Evolutionary conservation across 192 early-diverging fungal genomes (phyloP).

Genomic region (Coemansia furcata): DNA sequence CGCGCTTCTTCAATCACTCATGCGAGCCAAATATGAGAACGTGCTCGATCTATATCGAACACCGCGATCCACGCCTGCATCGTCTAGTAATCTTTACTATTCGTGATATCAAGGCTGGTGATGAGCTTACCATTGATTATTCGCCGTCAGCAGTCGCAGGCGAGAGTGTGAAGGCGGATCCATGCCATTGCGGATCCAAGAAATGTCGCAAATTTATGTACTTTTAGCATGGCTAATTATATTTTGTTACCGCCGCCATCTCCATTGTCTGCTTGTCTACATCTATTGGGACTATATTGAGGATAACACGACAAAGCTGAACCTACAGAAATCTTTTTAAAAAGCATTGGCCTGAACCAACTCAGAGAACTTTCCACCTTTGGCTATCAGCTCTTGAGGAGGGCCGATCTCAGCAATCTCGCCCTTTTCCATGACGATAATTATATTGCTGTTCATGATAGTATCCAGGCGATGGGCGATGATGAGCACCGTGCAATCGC

Average conservation of each 20-base stretch:
- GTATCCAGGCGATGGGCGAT: constrained; percentile 74
- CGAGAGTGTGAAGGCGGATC: constrained; percentile 4
- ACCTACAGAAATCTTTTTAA: not conserved
- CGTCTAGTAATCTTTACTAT: constrained; percentile 93
- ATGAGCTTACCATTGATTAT: constrained; percentile 97
- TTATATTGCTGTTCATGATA: constrained; percentile 57
- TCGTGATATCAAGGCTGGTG: constrained; percentile 66
- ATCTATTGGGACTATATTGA: not conserved
- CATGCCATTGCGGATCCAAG: constrained; percentile 24
- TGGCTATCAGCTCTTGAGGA: constrained; percentile 21
- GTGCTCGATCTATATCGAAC: constrained; percentile 57
- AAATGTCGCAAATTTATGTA: constrained; percentile 25
- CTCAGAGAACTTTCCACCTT: constrained; percentile 4
- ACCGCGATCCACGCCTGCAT: constrained; percentile 77
- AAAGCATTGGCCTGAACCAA: not conserved
- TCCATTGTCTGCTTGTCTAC: not conserved
- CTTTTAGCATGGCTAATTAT: not conserved
- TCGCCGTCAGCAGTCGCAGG: constrained; percentile 58
- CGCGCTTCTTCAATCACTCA: constrained; percentile 97
- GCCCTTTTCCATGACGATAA: constrained; percentile 53
- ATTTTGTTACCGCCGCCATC: not conserved
- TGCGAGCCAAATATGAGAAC: constrained; percentile 84
- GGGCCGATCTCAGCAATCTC: constrained; percentile 1
- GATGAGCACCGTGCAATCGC: constrained; percentile 47
- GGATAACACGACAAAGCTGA: not conserved